These are phyloP conservation scores for Debaryomyces castellii DNA, from an alignment of 805 yeast genomes.

Conservation along the genomic window DNA sequence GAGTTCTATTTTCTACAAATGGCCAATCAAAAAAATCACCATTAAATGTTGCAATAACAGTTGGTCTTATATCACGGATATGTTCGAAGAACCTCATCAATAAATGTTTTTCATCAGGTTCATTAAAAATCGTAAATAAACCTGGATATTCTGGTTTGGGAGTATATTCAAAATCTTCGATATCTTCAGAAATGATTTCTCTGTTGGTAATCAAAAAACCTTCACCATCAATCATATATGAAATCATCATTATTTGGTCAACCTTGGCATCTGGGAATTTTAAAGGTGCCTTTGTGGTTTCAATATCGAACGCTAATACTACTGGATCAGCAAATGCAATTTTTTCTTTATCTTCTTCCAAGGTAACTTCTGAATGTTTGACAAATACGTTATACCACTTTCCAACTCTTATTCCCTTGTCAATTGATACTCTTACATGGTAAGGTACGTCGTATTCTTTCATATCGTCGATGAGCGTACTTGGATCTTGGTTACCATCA, in stretches of 20 bases:
- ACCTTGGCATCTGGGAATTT: conserved; percentile 90
- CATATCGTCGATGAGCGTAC: conserved; percentile 71
- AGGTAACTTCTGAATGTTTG: conserved; percentile 50
- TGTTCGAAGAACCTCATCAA: conserved; percentile 84
- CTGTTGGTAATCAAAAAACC: conserved; percentile 93
- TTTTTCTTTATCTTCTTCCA: conserved; percentile 65
- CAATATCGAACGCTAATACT: conserved; percentile 94
- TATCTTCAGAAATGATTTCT: conserved; percentile 91
- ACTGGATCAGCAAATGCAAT: conserved; percentile 98
- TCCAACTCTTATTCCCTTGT: conserved; percentile 82
- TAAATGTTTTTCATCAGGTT: conserved; percentile 75
- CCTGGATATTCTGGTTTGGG: conserved; percentile 98
- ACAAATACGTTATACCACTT: conserved; percentile 90
- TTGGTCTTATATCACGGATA: conserved; percentile 82
- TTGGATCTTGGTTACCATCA: conserved; percentile 47
- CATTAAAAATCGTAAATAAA: conserved; percentile 83
- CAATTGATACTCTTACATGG: conserved; percentile 95
- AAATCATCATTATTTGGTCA: conserved; percentile 98
- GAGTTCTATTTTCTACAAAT: conserved; percentile 85
- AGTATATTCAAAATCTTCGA: conserved; percentile 95
- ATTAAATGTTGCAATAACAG: conserved; percentile 96
- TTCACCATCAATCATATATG: conserved; percentile 98
- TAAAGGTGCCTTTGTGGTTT: conserved; percentile 93
- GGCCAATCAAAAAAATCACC: conserved; percentile 99
- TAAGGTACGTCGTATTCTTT: conserved; percentile 96